Evolutionary conservation across 306 rosid species (phyloP), one percentile per base, ranked within the genome.

Genomic region (Fragaria iinumae): DNA sequence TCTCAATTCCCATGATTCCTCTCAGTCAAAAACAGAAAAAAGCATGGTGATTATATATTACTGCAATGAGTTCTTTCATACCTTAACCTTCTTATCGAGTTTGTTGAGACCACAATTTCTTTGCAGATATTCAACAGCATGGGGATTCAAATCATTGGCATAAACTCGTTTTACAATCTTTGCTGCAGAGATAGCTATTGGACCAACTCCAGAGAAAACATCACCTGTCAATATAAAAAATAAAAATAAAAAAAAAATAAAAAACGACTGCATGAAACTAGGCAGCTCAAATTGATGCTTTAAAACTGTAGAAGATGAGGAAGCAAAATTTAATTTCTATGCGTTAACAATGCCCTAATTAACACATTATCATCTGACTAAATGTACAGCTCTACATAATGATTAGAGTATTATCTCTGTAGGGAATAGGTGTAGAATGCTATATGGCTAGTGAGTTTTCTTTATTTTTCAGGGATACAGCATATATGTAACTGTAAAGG

Each of bases 171-270:
- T 90, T 45, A 92, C 98, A 74, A 87, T 86, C 87, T 76, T 90
- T 59, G 97, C 97, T 11, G 96, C 99, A 63, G 93, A 81, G 80
- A 92, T 81, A 55, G 99, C 94, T 78, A 92, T 80, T 57, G 99
- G 97, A 81, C 97, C 99, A 87, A 90, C 97, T 74, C 97, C 99
- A 75, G 91, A 73, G 82, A 95, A 95, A 83, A 95, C 97, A 86
- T 95, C 97, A 82, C 97, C 97, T 92, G 95, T 48, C 79, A 79
- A 73, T 77, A 53, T 32, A 47, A 72, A 62, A 67, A 45, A 2
- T 2, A 29, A 29, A 32, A 32, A 32, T 1, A 29, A 29, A 32
- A 32, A 29, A 29, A 2, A 0, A 29, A 29, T 2, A 29, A 29
- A 32, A 74, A 77, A 82, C 52, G 41, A 77, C 39, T 71, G 21